Conservation (phyloP, 2,329 filamentous ascomycete species). For the Pochonia chlamydosporia region DNA sequence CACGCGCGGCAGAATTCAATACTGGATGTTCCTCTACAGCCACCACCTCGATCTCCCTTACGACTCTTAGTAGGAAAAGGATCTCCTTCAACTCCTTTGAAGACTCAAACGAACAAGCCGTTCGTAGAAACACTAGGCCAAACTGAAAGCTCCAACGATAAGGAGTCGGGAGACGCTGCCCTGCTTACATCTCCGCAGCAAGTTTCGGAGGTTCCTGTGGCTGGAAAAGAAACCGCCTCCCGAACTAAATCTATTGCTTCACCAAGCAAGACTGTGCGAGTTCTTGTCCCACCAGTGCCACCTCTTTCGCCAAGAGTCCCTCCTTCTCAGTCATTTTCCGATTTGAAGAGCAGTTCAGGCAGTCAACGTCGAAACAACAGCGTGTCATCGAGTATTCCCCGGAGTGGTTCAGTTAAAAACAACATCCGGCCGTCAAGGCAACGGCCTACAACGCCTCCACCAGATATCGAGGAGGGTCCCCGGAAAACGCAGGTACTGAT, state of each 20-base stretch:
- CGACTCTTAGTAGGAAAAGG: not conserved
- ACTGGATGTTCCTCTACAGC: not conserved
- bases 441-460: conserved; percentile 14
- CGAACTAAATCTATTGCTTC: not conserved
- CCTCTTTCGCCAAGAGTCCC: conserved; percentile 2
- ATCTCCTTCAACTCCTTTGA: not conserved
- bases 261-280: not conserved
- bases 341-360: not conserved
- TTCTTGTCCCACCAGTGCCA: conserved; percentile 10
- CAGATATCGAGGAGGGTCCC: conserved; percentile 15
- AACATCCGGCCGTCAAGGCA: conserved; percentile 26
- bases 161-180: no score
- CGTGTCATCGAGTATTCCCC: conserved; percentile 20
- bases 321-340: not conserved
- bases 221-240: not conserved
- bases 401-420: conserved; percentile 23
- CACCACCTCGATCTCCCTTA: conserved; percentile 1
- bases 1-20: not conserved
- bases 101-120: not conserved
- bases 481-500: conserved; percentile 33
- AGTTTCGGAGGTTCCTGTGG: not conserved
- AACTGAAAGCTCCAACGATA: no score
- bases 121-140: not conserved
- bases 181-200: not conserved
- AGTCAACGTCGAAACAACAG: conserved; percentile 5